Evolutionary conservation across 805 yeast genomes (phyloP).

Genomic region (Dipodascopsis uninucleata): DNA sequence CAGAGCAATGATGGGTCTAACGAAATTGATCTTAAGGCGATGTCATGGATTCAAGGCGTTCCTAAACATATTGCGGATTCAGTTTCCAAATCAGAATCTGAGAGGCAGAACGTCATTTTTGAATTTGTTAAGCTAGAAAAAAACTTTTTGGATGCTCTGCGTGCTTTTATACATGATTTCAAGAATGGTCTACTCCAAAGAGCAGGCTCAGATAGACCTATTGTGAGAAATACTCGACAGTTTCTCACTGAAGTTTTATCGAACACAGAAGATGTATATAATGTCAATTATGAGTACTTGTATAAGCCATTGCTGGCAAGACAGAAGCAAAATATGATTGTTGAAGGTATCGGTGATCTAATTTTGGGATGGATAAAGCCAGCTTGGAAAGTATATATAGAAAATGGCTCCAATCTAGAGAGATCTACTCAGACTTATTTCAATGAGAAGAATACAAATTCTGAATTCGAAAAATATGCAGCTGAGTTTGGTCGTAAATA

Average conservation of each 20-base stretch:
- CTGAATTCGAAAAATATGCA: slow-evolving; percentile 57
- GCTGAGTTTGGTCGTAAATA: slow-evolving; percentile 3
- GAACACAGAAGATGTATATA: slow-evolving; percentile 53
- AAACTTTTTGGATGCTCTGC: slow-evolving; percentile 62
- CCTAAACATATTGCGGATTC: slow-evolving; percentile 11
- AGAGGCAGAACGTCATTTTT: slow-evolving; percentile 69
- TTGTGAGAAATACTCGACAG: slow-evolving; percentile 49
- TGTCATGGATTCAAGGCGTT: slow-evolving; percentile 19
- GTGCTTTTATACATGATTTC: slow-evolving; percentile 57
- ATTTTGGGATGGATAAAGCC: slow-evolving; percentile 60
- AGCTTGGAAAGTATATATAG: slow-evolving; percentile 52
- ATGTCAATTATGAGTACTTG: slow-evolving; percentile 51
- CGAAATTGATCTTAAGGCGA: slow-evolving; percentile 27
- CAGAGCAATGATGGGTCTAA: slow-evolving; percentile 20
- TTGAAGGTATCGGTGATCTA: slow-evolving; percentile 60
- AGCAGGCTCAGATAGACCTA: slow-evolving; percentile 37
- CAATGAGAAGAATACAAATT: slow-evolving; percentile 39
- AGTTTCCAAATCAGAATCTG: slow-evolving; percentile 43
- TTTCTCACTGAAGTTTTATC: slow-evolving; percentile 58
- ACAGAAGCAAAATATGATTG: slow-evolving; percentile 59
- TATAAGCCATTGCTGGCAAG: slow-evolving; percentile 57
- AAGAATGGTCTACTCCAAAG: slow-evolving; percentile 41
- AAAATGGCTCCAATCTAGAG: slow-evolving; percentile 49
- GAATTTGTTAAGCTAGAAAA: slow-evolving; percentile 72
- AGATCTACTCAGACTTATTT: slow-evolving; percentile 44